Conservation (phyloP, 73 alveolate genomes). For the Paramecium octaurelia region DNA sequence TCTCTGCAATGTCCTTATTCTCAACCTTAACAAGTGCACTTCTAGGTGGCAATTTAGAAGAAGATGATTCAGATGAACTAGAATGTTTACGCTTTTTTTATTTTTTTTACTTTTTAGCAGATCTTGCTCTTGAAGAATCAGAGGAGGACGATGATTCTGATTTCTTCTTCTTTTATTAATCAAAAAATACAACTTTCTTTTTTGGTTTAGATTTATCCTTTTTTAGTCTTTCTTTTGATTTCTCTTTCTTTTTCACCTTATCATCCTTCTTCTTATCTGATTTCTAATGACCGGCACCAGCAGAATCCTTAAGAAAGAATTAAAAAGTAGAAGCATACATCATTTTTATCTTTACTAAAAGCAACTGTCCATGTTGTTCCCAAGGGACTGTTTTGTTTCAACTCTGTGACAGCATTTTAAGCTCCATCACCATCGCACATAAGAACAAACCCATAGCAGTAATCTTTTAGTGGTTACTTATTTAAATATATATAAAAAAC, state of each 20-base stretch:
- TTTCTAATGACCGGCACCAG: slow-evolving; percentile 22
- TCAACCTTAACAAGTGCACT: slow-evolving; percentile 35
- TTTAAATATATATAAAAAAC: not conserved
- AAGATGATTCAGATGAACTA: slow-evolving; percentile 48
- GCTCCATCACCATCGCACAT: slow-evolving; percentile 54
- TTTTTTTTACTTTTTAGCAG: not conserved
- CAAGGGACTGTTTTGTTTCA: slow-evolving; percentile 7
- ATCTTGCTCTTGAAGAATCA: slow-evolving; percentile 33
- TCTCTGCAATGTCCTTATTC: not conserved
- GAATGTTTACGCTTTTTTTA: slow-evolving; percentile 10
- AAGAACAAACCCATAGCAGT: slow-evolving; percentile 56
- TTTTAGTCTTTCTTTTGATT: not conserved
- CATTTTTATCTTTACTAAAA: slow-evolving; percentile 43
- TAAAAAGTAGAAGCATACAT: not conserved
- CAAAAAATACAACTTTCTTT: not conserved
- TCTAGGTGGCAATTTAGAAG: slow-evolving; percentile 43
- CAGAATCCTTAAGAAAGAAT: not conserved
- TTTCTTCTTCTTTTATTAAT: not conserved
- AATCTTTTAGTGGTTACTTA: slow-evolving; percentile 51
- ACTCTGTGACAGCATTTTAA: slow-evolving; percentile 38
- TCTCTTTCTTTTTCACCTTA: not conserved
- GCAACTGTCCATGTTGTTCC: slow-evolving; percentile 48
- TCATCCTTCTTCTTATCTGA: not conserved
- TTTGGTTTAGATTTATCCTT: not conserved
- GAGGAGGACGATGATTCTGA: not conserved